phyloP scores from a whole-genome alignment of 2,329 filamentous ascomycete species.

The Hypoxylon rubiginosum region DNA sequence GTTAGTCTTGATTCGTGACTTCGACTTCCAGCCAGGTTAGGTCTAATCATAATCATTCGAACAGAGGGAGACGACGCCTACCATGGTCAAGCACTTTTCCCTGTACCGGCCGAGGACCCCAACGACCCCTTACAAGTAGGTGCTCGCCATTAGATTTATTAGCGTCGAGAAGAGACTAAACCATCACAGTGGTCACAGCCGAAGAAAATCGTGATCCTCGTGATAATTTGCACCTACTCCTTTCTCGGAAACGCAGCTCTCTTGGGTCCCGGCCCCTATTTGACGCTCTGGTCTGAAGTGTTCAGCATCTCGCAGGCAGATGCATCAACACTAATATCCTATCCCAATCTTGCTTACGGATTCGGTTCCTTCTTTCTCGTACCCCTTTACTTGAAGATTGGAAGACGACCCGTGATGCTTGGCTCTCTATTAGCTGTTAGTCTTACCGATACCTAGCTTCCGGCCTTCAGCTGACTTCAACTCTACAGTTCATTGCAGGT shows the following conservation, averaged over 20 bases:
- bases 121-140: slow-evolving; percentile 69
- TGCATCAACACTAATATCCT: slow-evolving; percentile 69
- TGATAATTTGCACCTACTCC: slow-evolving; percentile 67
- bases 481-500: slow-evolving; percentile 55
- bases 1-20: slow-evolving; percentile 38
- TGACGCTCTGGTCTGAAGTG: slow-evolving; percentile 65
- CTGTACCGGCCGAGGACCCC: slow-evolving; percentile 71
- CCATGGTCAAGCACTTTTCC: slow-evolving; percentile 71
- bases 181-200: slow-evolving; percentile 61
- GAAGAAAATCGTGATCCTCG: slow-evolving; percentile 70
- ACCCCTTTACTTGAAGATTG: slow-evolving; percentile 66
- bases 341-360: slow-evolving; percentile 71
- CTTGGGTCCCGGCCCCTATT: slow-evolving; percentile 70
- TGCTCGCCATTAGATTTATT: slow-evolving; percentile 1
- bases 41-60: slow-evolving; percentile 1
- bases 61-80: slow-evolving; percentile 70
- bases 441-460: background rate
- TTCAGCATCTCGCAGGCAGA: slow-evolving; percentile 64
- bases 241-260: slow-evolving; percentile 71
- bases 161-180: slow-evolving; percentile 1
- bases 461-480: slow-evolving; percentile 5
- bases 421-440: slow-evolving; percentile 55
- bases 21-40: background rate
- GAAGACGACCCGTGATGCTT: slow-evolving; percentile 60
- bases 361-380: slow-evolving; percentile 69